Conservation (phyloP, 495 filamentous ascomycete genomes). For the Hypoxylon crocopeplum region DNA sequence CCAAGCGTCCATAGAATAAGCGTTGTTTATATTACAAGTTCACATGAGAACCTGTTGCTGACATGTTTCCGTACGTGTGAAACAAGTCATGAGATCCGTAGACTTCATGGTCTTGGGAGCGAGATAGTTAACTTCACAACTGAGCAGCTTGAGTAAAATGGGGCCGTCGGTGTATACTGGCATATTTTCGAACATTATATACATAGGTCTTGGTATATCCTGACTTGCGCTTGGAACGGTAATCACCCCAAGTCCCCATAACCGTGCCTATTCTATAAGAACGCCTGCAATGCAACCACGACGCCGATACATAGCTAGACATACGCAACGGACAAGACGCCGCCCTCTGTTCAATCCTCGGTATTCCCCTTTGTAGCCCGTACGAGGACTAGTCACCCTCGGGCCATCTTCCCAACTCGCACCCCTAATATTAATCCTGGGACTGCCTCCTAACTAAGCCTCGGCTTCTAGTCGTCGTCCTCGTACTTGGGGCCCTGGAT, state of each 20-base stretch:
- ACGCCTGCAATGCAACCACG: constrained; percentile 36
- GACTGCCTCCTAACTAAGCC: neutral
- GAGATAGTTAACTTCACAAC: too few relatives aligned
- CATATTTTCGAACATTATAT: constrained; percentile 4
- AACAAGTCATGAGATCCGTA: too few relatives aligned
- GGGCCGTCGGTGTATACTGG: neutral
- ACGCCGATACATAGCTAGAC: constrained; percentile 18
- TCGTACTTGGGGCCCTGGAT: constrained; percentile 42
- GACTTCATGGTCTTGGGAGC: too few relatives aligned
- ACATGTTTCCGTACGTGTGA: neutral
- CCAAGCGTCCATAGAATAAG: too few relatives aligned
- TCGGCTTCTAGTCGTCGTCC: constrained; percentile 47
- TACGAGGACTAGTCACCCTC: too few relatives aligned
- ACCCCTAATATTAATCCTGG: neutral
- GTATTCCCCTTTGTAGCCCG: neutral
- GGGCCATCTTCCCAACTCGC: neutral
- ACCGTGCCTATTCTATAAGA: constrained; percentile 20
- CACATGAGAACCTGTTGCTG: neutral
- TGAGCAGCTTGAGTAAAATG: too few relatives aligned
- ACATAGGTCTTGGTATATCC: constrained; percentile 2
- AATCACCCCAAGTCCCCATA: constrained; percentile 1
- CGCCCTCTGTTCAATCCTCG: constrained; percentile 6
- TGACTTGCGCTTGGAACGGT: neutral
- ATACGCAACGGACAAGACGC: neutral
- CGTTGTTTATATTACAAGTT: too few relatives aligned